phyloP scores from a whole-genome alignment of 805 yeast genomes.

The Candida cerambycidarum region DNA sequence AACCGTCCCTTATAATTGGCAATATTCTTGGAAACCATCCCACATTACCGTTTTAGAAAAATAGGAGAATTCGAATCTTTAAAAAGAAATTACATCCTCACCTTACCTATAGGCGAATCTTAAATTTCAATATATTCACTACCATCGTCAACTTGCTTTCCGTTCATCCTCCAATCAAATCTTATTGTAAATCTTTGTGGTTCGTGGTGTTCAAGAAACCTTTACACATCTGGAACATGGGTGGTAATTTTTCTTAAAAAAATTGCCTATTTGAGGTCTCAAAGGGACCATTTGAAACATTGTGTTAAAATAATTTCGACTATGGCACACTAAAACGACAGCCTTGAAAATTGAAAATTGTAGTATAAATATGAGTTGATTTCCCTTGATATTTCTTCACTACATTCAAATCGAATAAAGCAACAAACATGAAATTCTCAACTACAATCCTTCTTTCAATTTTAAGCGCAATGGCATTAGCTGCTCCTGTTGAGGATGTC shows the following conservation, averaged over 20 bases:
- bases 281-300: constrained; percentile 11
- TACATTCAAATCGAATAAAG: background rate
- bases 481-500: constrained; percentile 16
- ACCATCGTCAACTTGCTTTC: background rate
- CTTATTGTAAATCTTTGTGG: background rate
- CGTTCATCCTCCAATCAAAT: background rate
- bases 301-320: background rate
- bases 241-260: constrained; percentile 1
- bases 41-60: background rate
- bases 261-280: constrained; percentile 16
- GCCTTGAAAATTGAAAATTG: background rate
- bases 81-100: background rate
- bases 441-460: constrained; percentile 13
- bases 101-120: background rate
- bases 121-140: background rate
- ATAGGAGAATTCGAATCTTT: background rate
- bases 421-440: constrained; percentile 15
- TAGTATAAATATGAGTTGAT: background rate
- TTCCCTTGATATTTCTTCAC: background rate
- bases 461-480: constrained; percentile 10
- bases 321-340: background rate
- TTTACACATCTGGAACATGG: background rate
- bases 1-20: background rate
- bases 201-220: background rate
- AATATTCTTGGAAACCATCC: too few relatives aligned